Percentiles rank a stretch among this genome's conserved stretches.
Conservation (phyloP, 192 early-diverging fungal species). For the Rhizoclosmatium sp. region DNA sequence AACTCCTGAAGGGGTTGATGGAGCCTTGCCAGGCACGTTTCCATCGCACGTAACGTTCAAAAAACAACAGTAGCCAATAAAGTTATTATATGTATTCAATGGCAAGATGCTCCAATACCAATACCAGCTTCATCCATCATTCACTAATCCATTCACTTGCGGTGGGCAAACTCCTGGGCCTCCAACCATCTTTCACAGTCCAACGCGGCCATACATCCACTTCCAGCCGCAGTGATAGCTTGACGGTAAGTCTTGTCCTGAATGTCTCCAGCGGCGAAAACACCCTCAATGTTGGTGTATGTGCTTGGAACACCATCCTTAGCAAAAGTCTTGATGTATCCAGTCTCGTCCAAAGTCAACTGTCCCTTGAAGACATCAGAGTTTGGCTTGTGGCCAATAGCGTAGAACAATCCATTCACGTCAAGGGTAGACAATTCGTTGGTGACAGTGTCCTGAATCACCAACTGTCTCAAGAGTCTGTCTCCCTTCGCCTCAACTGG, state of each 20-base stretch:
- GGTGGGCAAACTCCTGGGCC: slow-evolving; percentile 49
- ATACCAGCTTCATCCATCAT: no score
- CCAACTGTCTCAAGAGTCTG: slow-evolving; percentile 76
- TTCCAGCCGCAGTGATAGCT: slow-evolving; percentile 91
- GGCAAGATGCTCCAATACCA: no score
- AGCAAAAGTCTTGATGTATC: slow-evolving; percentile 86
- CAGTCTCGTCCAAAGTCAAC: slow-evolving; percentile 83
- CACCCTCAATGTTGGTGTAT: slow-evolving; percentile 86
- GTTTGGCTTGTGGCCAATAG: slow-evolving; percentile 91
- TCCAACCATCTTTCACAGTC: slow-evolving; percentile 96
- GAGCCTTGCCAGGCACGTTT: slow-evolving; percentile 1
- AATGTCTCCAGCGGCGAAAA: slow-evolving; percentile 98
- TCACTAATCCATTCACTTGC: no score
- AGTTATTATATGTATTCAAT: no score
- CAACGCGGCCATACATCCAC: slow-evolving; percentile 97
- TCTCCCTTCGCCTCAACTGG: slow-evolving; percentile 90
- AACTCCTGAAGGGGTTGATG: background rate
- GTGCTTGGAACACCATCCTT: slow-evolving; percentile 69
- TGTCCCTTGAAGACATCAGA: slow-evolving; percentile 60
- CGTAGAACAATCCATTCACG: slow-evolving; percentile 96
- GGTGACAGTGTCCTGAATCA: slow-evolving; percentile 80
- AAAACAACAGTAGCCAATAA: background rate
- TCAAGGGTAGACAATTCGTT: slow-evolving; percentile 69
- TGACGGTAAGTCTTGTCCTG: slow-evolving; percentile 97
- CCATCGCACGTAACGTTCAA: slow-evolving; percentile 8